Conservation (phyloP, 441 rosid genomes). For the Theobroma grandiflorum region DNA sequence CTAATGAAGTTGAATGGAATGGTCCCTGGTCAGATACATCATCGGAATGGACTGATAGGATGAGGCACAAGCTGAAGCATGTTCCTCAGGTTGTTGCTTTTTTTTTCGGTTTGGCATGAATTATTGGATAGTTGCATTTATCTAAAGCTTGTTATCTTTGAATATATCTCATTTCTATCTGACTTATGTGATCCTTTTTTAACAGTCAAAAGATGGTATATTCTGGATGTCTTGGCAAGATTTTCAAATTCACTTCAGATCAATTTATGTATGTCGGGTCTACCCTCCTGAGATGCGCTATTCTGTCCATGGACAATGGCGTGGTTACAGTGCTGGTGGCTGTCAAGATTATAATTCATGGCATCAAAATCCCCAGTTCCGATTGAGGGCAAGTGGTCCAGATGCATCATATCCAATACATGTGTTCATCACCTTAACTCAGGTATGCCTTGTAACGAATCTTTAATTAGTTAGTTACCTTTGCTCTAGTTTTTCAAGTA, state of each 20-base stretch:
- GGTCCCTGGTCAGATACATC: conserved; percentile 99
- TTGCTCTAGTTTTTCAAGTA: background rate
- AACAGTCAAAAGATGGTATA: conserved; percentile 98
- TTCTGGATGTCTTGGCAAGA: conserved; percentile 99
- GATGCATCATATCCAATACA: conserved; percentile 95
- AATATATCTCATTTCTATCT: conserved; percentile 14
- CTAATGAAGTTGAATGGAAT: conserved; percentile 99
- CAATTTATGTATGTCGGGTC: conserved; percentile 97
- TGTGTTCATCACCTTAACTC: conserved; percentile 97
- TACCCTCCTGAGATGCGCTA: conserved; percentile 99
- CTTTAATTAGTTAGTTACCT: conserved; percentile 4
- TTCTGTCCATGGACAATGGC: conserved; percentile 98
- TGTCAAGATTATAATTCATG: conserved; percentile 99
- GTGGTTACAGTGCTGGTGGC: conserved; percentile 98
- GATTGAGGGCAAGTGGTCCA: conserved; percentile 88
- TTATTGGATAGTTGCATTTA: conserved; percentile 27
- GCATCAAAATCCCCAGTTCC: conserved; percentile 99
- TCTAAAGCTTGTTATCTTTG: conserved; percentile 2
- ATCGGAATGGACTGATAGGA: conserved; percentile 97
- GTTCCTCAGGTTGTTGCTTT: conserved; percentile 74
- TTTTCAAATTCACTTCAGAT: conserved; percentile 98
- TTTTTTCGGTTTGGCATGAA: conserved; percentile 7
- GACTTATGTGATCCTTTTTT: conserved; percentile 32
- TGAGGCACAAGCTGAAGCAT: conserved; percentile 97
- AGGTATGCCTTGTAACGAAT: conserved; percentile 52